Base-by-base conservation (phyloP, 2,329 filamentous ascomycete species). In the Westerdykella ornata region DNA sequence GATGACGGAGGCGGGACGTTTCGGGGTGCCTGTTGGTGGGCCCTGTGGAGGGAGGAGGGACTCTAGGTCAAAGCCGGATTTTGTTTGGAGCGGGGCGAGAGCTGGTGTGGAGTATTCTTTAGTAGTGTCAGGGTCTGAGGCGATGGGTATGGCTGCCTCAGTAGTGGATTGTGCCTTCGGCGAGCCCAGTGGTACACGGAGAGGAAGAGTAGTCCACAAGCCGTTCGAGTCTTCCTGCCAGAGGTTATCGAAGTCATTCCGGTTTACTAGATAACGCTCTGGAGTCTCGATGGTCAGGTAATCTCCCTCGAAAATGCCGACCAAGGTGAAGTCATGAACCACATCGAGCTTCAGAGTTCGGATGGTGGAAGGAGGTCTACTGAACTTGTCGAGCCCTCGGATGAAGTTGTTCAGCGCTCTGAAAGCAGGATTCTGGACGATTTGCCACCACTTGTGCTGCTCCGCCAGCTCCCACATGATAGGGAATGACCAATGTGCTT, bases 401-500 rank as follows among this genome's bases (percentile, higher is more conserved):
- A 74, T 68, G 45, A 70, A 70, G 2, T 60, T 56, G 39, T 73
- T 64, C 22, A 75, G 52, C 1, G 67, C 62, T 3, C 50, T 42
- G 40, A 73, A 69, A 1, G 69, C 67, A 1, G 65, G 58, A 37
- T 69, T 72, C 0, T 58, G 53, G 0, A 52, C 58, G 30, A 74
- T 60, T 0, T 35, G 46, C 0, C 38, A 53, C 68, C 68, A 72
- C 1, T 53, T 46, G 26, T 58, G 60, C 4, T 48, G 39, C 15
- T 54, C 51, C 1, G 68, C 68, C 22, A 69, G 56, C 13, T 69
- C 63, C 47, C 68, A 71, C 1, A 74, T 48, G 4, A 63, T 63
- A 3, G 68, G 72, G 41, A 70, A 67, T 9, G 66, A 69, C 65
- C 68, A 74, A 40, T 72, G 73, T 2, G 73, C 72, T 52, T 76